Evolutionary conservation across 106 monocot species (phyloP), one percentile per base, ranked within the genome.

Genomic region (Dendrobium catenatum): DNA sequence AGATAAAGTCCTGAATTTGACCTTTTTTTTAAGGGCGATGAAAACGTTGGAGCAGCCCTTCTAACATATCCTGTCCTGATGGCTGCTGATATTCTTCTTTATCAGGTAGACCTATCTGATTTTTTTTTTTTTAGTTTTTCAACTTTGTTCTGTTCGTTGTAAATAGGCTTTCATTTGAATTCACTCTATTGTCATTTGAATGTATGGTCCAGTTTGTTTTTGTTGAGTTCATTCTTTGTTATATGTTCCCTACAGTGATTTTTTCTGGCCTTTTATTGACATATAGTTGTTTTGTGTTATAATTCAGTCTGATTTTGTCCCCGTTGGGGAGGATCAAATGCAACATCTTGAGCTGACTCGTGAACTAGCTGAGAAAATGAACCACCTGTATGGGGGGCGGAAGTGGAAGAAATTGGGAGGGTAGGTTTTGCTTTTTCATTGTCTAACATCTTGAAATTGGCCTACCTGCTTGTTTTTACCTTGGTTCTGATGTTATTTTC

Each of bases 371-470:
- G 97, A 92, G 42, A 86, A 92, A 81, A 82, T 98, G 33, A 98
- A 98, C 78, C 80, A 85, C 77, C 83, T 94, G 72, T 98, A 84
- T 79, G 97, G 97, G 13, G 94, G 97, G 76, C 88, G 88, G 59
- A 98, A 98, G 78, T 94, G 97, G 94, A 98, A 98, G 85, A 98
- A 98, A 87, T 67, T 94, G 86, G 97, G 97, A 82, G 97, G 97
- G 94, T 98, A 81, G 42, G 85, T 47, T 59, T 42, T 80, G 81
- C 73, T 78, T 75, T 77, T 55, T 68, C 27, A 6, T 78, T 86
- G 79, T 20, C 40, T 29, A 61, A 37, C 55, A 2, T 42, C 13
- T 73, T 20, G 49, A 51, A 78, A n/a, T 80, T 77, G 51, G 19
- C 9, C 51, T 79, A 49, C 6, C 56, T 82, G 78, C 73, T 77